Conservation (phyloP, 2,329 filamentous ascomycete species). For the Zymoseptoria passerinii region DNA sequence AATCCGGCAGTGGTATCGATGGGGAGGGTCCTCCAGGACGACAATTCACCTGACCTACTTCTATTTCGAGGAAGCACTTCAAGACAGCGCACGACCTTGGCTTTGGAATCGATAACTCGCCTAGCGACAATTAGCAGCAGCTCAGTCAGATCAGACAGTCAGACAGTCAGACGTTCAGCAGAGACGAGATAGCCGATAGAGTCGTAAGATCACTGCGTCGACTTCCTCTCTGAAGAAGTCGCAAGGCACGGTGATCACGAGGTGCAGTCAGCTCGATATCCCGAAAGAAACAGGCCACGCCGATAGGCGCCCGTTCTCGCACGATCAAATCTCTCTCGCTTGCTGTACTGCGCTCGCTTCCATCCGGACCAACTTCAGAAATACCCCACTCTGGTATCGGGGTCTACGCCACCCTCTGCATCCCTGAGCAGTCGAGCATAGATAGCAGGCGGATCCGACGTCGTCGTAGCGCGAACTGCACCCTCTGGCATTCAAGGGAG, state of each 20-base stretch:
- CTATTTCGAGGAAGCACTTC: constrained; percentile 2
- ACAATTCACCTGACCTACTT: constrained; percentile 6
- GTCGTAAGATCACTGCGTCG: constrained; percentile 9
- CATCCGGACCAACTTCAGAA: constrained; percentile 15
- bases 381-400: not conserved
- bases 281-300: constrained; percentile 8
- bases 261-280: constrained; percentile 22
- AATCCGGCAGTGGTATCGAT: constrained; percentile 3
- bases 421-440: not conserved
- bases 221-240: not conserved
- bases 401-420: not conserved
- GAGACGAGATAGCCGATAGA: constrained; percentile 22
- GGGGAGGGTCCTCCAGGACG: constrained; percentile 2
- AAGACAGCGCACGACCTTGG: not conserved
- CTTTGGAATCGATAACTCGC: constrained; percentile 20
- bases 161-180: constrained; percentile 9
- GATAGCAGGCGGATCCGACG: not conserved
- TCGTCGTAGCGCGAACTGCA: not conserved
- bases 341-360: constrained; percentile 6
- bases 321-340: constrained; percentile 1
- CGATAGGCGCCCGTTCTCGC: constrained; percentile 1
- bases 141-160: constrained; percentile 16
- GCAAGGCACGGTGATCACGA: constrained; percentile 8
- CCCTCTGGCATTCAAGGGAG: not conserved
- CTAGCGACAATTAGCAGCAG: constrained; percentile 16